Evolutionary conservation across 768 basidiomycete species (phyloP), one percentile per base, ranked within the genome.

Genomic region (Lactifluus pinguis): DNA sequence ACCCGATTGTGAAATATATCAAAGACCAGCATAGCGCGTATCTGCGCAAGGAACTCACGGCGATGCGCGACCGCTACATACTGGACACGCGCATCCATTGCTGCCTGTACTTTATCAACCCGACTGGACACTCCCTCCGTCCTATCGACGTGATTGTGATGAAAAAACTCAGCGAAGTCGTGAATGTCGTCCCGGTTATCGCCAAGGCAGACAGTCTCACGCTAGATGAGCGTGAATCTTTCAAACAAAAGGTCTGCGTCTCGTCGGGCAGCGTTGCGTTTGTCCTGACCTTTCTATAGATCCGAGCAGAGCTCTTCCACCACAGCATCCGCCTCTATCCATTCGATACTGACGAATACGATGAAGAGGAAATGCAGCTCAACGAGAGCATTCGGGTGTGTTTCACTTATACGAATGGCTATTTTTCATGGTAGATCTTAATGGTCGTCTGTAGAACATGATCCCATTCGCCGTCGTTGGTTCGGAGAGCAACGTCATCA

Each of bases 1-100:
- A 99, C 70, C 91, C 95, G 47, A 98, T 99, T 69, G 82, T 98
- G 72, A 98, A 97, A 75, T 97, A 99, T 74, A 98, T 98, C 80
- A 93, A 95, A 78, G 95, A 98, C 80, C 95, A 98, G 72, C 95
- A 98, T 79, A 94, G 92, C 72, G 92, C 94, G 41, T 99, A 97
- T 76, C 83, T 99, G 56, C 91, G 97, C 75, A 98, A 99, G 77
- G 95, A 99, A 79, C 80, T 98, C 65, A 98, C 97, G 3, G 95
- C 97, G 2, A 93, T 93, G 89, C 89, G 97, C 64, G 95, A 98
- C 81, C 89, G 93, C 58, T 91, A 94, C 77, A 99, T 99, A 69
- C 89, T 90, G 71, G 95, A 99, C 77, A 98, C 97, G 15, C 89
- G 95, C 63, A 97, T 99, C 64, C 95, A 99, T 80, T 98, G 95